Conservation (phyloP, 805 yeast species). For the Jamesozyma jinghongensis region DNA sequence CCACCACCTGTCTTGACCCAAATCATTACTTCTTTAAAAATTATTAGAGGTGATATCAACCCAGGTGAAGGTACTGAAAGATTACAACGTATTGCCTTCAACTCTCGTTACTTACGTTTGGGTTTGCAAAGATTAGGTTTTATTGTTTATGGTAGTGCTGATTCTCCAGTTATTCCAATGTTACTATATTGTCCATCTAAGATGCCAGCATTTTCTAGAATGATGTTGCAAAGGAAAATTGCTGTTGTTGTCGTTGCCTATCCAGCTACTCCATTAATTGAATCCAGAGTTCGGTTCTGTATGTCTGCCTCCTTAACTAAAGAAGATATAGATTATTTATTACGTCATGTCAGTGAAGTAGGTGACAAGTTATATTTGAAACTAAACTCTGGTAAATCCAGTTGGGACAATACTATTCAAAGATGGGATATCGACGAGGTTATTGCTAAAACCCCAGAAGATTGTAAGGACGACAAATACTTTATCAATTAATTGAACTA, state of each 20-base stretch:
- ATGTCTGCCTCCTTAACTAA: constrained; percentile 86
- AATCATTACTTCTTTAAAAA: constrained; percentile 67
- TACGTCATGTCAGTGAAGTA: constrained; percentile 60
- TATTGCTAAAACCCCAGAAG: constrained; percentile 60
- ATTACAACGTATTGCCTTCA: constrained; percentile 87
- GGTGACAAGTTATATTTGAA: constrained; percentile 73
- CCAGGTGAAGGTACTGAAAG: constrained; percentile 94
- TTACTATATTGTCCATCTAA: constrained; percentile 83
- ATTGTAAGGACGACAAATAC: constrained; percentile 37
- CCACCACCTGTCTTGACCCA: constrained; percentile 91
- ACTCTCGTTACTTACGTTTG: constrained; percentile 83
- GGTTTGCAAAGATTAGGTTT: constrained; percentile 91
- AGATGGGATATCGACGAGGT: constrained; percentile 77
- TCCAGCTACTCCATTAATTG: constrained; percentile 91
- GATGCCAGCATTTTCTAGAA: constrained; percentile 86
- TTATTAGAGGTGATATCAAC: constrained; percentile 70
- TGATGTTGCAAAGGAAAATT: constrained; percentile 66
- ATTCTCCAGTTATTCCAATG: constrained; percentile 91
- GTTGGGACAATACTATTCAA: constrained; percentile 61
- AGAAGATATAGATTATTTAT: constrained; percentile 79
- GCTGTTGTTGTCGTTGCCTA: constrained; percentile 97
- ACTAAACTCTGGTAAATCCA: constrained; percentile 68
- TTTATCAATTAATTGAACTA: constrained; percentile 15
- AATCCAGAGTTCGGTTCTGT: constrained; percentile 88
- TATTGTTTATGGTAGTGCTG: constrained; percentile 90